Evolutionary conservation across 208 protist genomes (phyloP).

Genomic region (Wallacemonas sp.): DNA sequence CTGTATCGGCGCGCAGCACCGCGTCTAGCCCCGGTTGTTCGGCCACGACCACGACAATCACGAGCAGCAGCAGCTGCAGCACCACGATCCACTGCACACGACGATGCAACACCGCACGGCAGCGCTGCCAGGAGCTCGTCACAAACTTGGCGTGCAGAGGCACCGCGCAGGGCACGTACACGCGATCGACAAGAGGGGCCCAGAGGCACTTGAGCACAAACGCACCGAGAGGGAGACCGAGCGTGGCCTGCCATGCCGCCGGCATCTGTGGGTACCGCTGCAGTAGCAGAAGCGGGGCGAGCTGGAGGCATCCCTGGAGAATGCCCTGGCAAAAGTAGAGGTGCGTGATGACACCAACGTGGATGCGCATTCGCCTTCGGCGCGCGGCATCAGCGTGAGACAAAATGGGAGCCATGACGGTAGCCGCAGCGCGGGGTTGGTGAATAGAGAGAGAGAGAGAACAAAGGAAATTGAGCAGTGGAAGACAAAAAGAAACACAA

Average conservation of each 20-base stretch:
- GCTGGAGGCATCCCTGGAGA: background rate
- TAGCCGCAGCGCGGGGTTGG: too few relatives aligned
- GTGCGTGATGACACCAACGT: constrained; percentile 8
- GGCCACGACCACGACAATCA: background rate
- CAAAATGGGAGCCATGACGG: too few relatives aligned
- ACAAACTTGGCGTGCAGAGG: background rate
- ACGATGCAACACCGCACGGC: background rate
- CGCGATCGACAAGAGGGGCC: constrained; percentile 36
- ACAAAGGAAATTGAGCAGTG: too few relatives aligned
- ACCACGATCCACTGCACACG: constrained; percentile 15
- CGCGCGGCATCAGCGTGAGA: too few relatives aligned
- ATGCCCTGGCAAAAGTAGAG: constrained; percentile 23
- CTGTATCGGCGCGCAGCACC: background rate
- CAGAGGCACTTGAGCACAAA: constrained; percentile 46
- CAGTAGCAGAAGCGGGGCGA: constrained; percentile 8
- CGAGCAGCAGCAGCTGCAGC: constrained; percentile 11
- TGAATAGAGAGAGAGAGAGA: too few relatives aligned
- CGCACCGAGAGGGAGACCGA: constrained; percentile 25
- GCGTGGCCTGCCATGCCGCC: constrained; percentile 17
- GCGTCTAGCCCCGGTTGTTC: background rate
- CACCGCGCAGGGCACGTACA: constrained; percentile 9
- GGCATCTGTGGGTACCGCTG: constrained; percentile 12
- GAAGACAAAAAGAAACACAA: too few relatives aligned
- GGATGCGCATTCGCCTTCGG: background rate
- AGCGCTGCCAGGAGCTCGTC: background rate